Evolutionary conservation across 371 early-diverging fungal species (phyloP), one percentile per base, ranked within the genome.

Genomic region (Mortierella polycephala): DNA sequence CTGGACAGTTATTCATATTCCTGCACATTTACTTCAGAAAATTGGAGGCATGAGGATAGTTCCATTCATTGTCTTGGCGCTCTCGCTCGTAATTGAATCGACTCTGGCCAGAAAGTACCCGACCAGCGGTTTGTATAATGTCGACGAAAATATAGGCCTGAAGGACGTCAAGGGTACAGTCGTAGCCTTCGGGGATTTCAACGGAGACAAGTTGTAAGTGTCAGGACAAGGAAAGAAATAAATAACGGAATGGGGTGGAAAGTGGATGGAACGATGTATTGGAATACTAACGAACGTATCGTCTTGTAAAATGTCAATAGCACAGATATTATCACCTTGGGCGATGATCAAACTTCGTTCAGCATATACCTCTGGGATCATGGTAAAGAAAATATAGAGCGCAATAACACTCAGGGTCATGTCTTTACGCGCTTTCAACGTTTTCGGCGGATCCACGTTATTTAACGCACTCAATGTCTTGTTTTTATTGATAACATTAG

Each of bases 141-240:
- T 77, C 14, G 79, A 77, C 46, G 13, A 85, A 1, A 76, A 82
- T 58, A 73, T 87, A 42, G 93, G 92, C 20, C 83, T 95, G 3
- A 86, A 83, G 42, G 76, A 81, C 14, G 79, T 94, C 18, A 85
- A 90, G 45, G 96, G 95, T 23, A 89, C 91, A 7, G 85, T 93
- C 13, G 92, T 89, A 20, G 96, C 95, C 0, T 94, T 94, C 85
- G 95, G 89, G 21, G 96, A 95, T 77, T 92, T 94, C 47, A 92
- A 94, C 79, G 89, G 88, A n/a, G 94, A 93, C 75, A 94, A 95
- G 76, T 89, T 80, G 91, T 92, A 83, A 69, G 83, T 44, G 20
- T n/a, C 51, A 12, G 40, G 30, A 30, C 30, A 30, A 30, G 30
- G n/a, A n/a, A n/a, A 11, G 90, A 80, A 13, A 5, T 21, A 10